Conservation (phyloP, 768 basidiomycete species). For the Lepiota venenata region DNA sequence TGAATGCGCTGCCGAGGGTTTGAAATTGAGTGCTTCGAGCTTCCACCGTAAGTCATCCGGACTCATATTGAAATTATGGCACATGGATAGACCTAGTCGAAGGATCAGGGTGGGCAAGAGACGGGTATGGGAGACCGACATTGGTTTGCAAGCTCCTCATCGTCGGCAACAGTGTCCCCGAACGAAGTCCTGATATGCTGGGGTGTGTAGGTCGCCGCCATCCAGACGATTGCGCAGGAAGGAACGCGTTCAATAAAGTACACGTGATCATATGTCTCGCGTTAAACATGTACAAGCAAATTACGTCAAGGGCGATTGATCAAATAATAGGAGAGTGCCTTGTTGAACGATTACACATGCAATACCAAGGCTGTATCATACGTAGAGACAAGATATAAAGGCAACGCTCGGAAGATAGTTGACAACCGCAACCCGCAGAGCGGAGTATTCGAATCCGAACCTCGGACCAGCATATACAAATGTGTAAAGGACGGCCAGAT, state of each 20-base stretch:
- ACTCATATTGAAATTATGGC: constrained; percentile 54
- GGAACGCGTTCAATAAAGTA: constrained; percentile 1
- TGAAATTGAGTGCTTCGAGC: constrained; percentile 58
- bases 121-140: constrained; percentile 29
- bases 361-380: constrained; percentile 4
- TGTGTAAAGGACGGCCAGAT: neutral
- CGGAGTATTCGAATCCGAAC: neutral
- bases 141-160: constrained; percentile 47
- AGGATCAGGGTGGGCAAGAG: neutral
- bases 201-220: constrained; percentile 5
- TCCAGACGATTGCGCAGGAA: neutral
- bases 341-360: neutral
- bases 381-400: neutral
- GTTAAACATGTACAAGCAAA: neutral
- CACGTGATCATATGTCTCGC: constrained; percentile 1
- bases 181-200: constrained; percentile 23
- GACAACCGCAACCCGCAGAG: neutral
- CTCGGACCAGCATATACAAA: neutral
- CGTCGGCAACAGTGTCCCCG: constrained; percentile 24
- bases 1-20: constrained; percentile 29
- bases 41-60: constrained; percentile 60
- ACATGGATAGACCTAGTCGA: constrained; percentile 57
- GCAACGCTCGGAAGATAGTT: neutral
- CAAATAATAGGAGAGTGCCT: neutral
- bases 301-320: neutral